A percentile compares a stretch with the other conserved stretches of the same genome.
Conservation (phyloP, 176 grass and related monocot species). For the Pontederia paniculata region DNA sequence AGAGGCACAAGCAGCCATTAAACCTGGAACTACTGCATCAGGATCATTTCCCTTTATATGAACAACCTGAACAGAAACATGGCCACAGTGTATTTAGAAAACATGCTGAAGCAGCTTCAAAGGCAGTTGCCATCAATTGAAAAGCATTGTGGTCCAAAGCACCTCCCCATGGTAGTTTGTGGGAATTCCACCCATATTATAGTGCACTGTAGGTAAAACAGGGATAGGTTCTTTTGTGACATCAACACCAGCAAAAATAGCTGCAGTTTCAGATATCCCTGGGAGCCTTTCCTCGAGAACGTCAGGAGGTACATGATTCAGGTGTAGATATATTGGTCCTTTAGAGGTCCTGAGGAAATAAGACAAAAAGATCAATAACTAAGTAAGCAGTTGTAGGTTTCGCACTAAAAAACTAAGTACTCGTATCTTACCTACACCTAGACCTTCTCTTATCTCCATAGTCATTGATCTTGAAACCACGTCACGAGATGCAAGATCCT, state of each 20-base stretch:
- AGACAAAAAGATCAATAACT: conserved; percentile 1
- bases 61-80: conserved; percentile 42
- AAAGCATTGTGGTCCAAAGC: not conserved
- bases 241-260: conserved; percentile 91
- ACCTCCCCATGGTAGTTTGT: conserved; percentile 96
- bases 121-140: not conserved
- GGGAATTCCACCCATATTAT: conserved; percentile 97
- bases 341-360: conserved; percentile 50
- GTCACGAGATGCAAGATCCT: conserved; percentile 73
- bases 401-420: conserved; percentile 1
- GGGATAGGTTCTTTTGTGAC: conserved; percentile 98
- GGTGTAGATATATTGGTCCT: conserved; percentile 86
- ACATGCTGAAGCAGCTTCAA: not conserved
- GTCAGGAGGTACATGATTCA: conserved; percentile 79
- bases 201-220: conserved; percentile 92
- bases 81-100: not conserved
- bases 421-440: conserved; percentile 45
- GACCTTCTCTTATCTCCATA: conserved; percentile 71
- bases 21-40: conserved; percentile 48
- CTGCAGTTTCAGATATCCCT: conserved; percentile 95
- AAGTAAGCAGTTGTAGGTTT: conserved; percentile 4
- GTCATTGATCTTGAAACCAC: conserved; percentile 81
- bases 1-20: conserved; percentile 75
- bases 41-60: conserved; percentile 47
- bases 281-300: conserved; percentile 93